A percentile compares a stretch with the other conserved stretches of the same genome.
Evolutionary conservation across 331 rosid genomes (phyloP).

Genomic region (Malus hybrid): DNA sequence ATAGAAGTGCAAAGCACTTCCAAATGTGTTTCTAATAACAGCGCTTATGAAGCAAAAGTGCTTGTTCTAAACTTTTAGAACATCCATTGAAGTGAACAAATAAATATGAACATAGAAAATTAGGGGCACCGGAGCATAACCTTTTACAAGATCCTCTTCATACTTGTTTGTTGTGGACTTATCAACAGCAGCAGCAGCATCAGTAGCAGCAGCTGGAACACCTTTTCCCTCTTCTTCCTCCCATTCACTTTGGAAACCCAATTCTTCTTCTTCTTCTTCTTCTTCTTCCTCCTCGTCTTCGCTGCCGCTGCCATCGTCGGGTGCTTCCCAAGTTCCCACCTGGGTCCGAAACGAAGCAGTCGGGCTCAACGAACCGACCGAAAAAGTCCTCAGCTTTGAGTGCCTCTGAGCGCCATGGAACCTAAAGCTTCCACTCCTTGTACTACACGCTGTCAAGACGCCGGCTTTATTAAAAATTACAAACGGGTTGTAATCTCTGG

Average conservation of each 20-base stretch:
- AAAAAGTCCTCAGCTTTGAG: constrained; percentile 20
- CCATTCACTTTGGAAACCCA: constrained; percentile 56
- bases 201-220: constrained; percentile 11
- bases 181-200: constrained; percentile 20
- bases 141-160: constrained; percentile 53
- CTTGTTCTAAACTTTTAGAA: background rate
- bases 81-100: background rate
- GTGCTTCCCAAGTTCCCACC: constrained; percentile 67
- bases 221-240: constrained; percentile 36
- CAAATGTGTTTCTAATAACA: too few relatives aligned
- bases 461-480: background rate
- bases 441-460: constrained; percentile 14
- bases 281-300: constrained; percentile 42
- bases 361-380: constrained; percentile 21
- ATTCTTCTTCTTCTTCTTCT: constrained; percentile 36
- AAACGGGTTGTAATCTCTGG: background rate
- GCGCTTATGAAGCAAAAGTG: too few relatives aligned
- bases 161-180: constrained; percentile 27
- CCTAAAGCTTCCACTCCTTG: constrained; percentile 14
- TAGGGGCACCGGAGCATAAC: background rate
- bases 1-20: too few relatives aligned
- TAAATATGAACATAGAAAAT: background rate
- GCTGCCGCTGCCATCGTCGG: constrained; percentile 57
- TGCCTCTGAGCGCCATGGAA: constrained; percentile 15
- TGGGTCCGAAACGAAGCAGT: constrained; percentile 10